These are phyloP conservation scores for Echinosphaeria canescens DNA, from an alignment of 2,329 filamentous ascomycete genomes.

Conservation along the genomic window DNA sequence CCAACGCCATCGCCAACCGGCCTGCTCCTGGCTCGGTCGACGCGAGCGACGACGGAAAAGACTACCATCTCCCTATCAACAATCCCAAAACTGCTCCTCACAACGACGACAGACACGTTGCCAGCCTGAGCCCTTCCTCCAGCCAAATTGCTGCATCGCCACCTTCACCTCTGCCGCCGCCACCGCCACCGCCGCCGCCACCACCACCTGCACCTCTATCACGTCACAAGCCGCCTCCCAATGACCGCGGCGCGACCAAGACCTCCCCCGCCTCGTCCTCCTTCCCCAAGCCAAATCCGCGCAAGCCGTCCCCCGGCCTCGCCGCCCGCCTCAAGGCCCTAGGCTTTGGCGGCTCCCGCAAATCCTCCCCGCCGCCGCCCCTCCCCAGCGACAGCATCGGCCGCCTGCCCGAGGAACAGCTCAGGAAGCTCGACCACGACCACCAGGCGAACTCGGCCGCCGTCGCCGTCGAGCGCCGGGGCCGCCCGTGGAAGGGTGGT, in stretches of 20 bases:
- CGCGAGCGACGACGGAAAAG: too few relatives aligned
- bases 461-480: constrained; percentile 35
- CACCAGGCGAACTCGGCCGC: constrained; percentile 30
- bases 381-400: constrained; percentile 28
- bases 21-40: too few relatives aligned
- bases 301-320: constrained; percentile 41
- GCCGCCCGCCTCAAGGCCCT: constrained; percentile 43
- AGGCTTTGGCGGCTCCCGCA: constrained; percentile 28
- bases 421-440: constrained; percentile 45
- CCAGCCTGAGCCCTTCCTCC: too few relatives aligned
- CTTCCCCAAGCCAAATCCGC: constrained; percentile 13
- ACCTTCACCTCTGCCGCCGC: too few relatives aligned
- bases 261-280: constrained; percentile 7
- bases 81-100: too few relatives aligned
- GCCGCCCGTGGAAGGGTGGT: constrained; percentile 47
- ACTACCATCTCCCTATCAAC: too few relatives aligned
- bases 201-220: constrained; percentile 4
- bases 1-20: too few relatives aligned
- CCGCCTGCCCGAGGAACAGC: constrained; percentile 47
- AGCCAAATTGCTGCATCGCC: too few relatives aligned
- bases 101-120: too few relatives aligned
- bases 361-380: constrained; percentile 12
- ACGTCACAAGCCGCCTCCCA: constrained; percentile 4
- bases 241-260: constrained; percentile 6
- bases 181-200: constrained; percentile 3